Conservation (phyloP, 805 yeast species). For the Candida nanaspora region DNA sequence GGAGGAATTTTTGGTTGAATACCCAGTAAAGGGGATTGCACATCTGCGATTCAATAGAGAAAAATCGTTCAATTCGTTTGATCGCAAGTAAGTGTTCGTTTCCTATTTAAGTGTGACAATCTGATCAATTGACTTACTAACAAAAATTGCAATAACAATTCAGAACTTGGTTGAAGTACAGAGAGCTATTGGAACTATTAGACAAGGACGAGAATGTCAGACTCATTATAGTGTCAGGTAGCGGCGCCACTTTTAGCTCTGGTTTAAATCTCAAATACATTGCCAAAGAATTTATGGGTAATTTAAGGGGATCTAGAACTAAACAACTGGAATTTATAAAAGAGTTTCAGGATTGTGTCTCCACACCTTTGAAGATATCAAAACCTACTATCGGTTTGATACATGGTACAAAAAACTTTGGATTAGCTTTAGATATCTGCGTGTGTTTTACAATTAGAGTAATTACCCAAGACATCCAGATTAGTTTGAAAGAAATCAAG, state of each 20-base stretch:
- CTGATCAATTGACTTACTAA: not conserved
- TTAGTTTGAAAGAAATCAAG: slow-evolving; percentile 63
- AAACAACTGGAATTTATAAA: slow-evolving; percentile 30
- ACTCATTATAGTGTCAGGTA: slow-evolving; percentile 50
- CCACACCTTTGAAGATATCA: slow-evolving; percentile 36
- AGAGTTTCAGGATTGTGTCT: slow-evolving; percentile 53
- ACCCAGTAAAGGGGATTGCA: not conserved
- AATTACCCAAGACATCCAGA: slow-evolving; percentile 41
- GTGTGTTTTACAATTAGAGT: slow-evolving; percentile 52
- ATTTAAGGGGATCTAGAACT: slow-evolving; percentile 12
- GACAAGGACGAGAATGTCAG: slow-evolving; percentile 38
- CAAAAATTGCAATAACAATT: too few species aligned
- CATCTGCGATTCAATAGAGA: slow-evolving; percentile 42
- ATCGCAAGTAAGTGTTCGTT: slow-evolving; percentile 22
- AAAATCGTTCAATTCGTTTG: slow-evolving; percentile 49
- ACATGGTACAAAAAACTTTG: slow-evolving; percentile 54
- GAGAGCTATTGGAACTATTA: slow-evolving; percentile 37
- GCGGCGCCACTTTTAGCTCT: slow-evolving; percentile 50
- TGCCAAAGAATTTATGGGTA: slow-evolving; percentile 9
- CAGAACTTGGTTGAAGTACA: slow-evolving; percentile 51
- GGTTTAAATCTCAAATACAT: slow-evolving; percentile 52
- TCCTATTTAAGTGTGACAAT: not conserved
- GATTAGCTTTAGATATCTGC: slow-evolving; percentile 64
- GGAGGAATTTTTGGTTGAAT: not conserved
- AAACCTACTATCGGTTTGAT: slow-evolving; percentile 62